Percentiles rank a stretch among this genome's conserved stretches.
phyloP scores from a whole-genome alignment of 768 basidiomycete species.

The Mycena indigotica region DNA sequence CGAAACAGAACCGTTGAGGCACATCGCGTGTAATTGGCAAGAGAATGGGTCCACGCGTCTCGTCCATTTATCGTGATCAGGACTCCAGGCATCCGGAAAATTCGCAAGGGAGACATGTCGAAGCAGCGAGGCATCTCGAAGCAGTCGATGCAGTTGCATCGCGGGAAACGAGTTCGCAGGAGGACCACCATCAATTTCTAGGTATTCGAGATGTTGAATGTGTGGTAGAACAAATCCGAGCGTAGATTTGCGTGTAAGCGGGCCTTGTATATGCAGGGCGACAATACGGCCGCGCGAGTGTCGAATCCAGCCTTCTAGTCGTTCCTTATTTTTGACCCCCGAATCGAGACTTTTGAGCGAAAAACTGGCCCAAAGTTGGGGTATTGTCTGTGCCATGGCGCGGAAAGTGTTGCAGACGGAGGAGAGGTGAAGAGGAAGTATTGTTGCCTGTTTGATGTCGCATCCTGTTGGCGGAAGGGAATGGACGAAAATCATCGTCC shows the following conservation, averaged over 20 bases:
- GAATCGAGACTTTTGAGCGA: neutral
- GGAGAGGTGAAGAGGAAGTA: neutral
- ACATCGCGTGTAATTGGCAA: neutral
- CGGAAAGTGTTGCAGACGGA: neutral
- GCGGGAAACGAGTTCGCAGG: neutral
- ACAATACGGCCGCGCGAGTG: neutral
- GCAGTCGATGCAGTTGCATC: neutral
- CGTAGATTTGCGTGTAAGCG: neutral
- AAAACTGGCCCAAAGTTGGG: neutral
- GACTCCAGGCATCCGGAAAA: neutral
- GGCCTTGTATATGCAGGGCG: neutral
- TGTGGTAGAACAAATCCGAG: neutral
- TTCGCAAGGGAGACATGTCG: neutral
- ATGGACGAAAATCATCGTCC: neutral
- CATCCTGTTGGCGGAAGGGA: neutral
- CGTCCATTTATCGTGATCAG: neutral
- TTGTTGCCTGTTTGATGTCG: neutral
- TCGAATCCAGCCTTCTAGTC: neutral
- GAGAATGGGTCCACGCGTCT: neutral
- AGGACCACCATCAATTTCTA: neutral
- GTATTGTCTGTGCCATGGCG: neutral
- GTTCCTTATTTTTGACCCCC: neutral
- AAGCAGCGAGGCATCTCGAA: neutral
- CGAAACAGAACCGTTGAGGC: neutral
- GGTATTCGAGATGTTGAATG: neutral